Base-by-base conservation (phyloP, 345 rosid genomes). In the Murraya koenigii region DNA sequence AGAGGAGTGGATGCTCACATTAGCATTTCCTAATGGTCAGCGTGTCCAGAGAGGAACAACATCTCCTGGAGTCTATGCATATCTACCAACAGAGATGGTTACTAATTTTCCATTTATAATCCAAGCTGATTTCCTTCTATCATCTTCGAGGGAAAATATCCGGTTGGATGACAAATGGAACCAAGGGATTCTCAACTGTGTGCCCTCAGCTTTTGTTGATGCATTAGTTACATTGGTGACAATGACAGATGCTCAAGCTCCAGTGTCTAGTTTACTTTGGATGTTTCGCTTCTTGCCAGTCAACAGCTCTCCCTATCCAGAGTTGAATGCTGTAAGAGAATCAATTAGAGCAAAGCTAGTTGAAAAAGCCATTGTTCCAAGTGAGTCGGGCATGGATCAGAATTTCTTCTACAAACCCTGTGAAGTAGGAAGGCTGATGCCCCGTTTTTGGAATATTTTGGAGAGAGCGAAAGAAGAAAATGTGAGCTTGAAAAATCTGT, bases 21-120 rank as follows among this genome's bases (percentile, higher is more conserved):
- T 93, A 86, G 97, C 97, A 25, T 90, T 93, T 70, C 97, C 97
- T 8, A 63, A 13, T 28, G 84, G 86, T 30, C 84, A 90, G 67
- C 95, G 94, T 66, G 89, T 90, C 5, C 71, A 83, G 5, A 76
- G 80, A 44, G 95, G 94, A 33, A 64, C 38, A 59, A 78, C 17
- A 63, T 82, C 80, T 63, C 94, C 97, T 30, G 97, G 94, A 8
- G 81, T 91, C 65, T 93, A 89, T 69, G 94, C 95, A 0, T 93
- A 88, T 80, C 93, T 93, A 69, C 97, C 97, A 0, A 93, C 97
- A 0, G 95, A 91, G 79, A 91, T 91, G 95, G 87, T 90, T 39
- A 91, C 94, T 0, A 82, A 85, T 78, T 91, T 93, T 14, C 92
- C 94, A 0, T 91, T 91, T 73, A 88, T 93, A 4, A 88, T 93